Conservation (phyloP, 306 rosid genomes). For the Bauhinia variegata region DNA sequence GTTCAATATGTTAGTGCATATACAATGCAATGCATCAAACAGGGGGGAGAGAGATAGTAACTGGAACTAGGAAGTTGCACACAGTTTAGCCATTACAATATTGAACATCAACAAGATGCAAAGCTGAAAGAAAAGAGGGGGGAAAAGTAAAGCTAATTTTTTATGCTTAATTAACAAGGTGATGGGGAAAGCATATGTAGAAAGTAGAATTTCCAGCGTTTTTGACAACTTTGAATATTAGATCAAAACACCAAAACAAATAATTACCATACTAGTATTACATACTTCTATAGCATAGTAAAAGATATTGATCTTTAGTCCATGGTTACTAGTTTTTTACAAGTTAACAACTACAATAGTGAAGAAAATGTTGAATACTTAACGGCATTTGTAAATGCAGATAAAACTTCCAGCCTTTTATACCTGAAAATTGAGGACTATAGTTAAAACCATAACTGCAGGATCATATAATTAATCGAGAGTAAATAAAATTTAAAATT, state of each 20-base stretch:
- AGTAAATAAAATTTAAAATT: constrained; percentile 10
- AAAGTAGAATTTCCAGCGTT: no score
- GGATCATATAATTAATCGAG: constrained; percentile 23
- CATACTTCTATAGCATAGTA: no score
- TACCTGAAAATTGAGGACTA: constrained; percentile 59
- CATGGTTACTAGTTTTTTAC: no score
- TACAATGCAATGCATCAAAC: constrained; percentile 9
- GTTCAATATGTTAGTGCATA: constrained; percentile 60
- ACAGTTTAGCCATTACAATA: background rate
- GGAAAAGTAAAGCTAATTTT: no score
- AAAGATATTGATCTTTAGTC: no score
- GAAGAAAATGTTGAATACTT: constrained; percentile 54
- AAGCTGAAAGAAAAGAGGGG: no score
- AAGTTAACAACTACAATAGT: constrained; percentile 19
- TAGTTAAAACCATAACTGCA: constrained; percentile 8
- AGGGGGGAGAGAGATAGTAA: background rate
- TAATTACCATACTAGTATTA: no score
- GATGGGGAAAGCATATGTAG: no score
- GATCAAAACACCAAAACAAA: no score
- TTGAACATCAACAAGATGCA: no score
- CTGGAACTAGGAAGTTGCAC: background rate
- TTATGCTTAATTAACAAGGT: no score
- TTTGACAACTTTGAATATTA: no score
- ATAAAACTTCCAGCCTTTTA: constrained; percentile 87
- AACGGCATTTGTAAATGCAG: constrained; percentile 99